Evolutionary conservation across 192 early-diverging fungal species (phyloP), one percentile per base, ranked within the genome.

Genomic region (Coemansia sp.): DNA sequence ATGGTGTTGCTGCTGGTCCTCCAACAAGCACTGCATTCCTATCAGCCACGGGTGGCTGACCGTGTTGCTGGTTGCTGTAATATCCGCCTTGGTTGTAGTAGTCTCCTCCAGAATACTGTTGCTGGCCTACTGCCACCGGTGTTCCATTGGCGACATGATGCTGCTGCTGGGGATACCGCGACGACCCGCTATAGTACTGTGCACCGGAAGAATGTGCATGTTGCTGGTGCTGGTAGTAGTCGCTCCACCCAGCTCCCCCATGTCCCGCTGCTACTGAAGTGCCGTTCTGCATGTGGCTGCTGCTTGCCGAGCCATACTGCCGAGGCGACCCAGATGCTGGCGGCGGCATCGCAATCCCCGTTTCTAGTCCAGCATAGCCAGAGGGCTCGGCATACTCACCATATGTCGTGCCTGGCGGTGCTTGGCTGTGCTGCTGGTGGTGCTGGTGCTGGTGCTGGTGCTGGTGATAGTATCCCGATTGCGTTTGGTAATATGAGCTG

Each of bases 61-160:
- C n/a, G n/a, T n/a, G n/a, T n/a, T n/a, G n/a, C n/a, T 62, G 71
- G 19, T 45, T 31, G 14, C 61, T 44, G 57, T 70, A 67, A 45
- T 73, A 73, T n/a, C 56, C 65, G 15, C 50, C 44, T 27, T 67
- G 55, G 25, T 77, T n/a, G n/a, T n/a, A n/a, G n/a, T n/a, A n/a
- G n/a, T n/a, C n/a, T n/a, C n/a, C n/a, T n/a, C n/a, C n/a, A n/a
- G n/a, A n/a, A 28, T 57, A 30, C 47, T 62, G 60, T 19, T 57
- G 62, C 53, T 56, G 55, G 20, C 6, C 52, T 38, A 37, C 34
- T 25, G 42, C 34, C 27, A 38, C 41, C 38, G 62, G 28, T 48
- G 42, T 23, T 30, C 55, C 56, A 34, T 34, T 34, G 7, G 17
- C 28, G 17, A 1, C 50, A 8, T 42, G 19, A 36, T 37, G 54